phyloP scores from a whole-genome alignment of 2,329 filamentous ascomycete species.

The Leptodontidium sp. region DNA sequence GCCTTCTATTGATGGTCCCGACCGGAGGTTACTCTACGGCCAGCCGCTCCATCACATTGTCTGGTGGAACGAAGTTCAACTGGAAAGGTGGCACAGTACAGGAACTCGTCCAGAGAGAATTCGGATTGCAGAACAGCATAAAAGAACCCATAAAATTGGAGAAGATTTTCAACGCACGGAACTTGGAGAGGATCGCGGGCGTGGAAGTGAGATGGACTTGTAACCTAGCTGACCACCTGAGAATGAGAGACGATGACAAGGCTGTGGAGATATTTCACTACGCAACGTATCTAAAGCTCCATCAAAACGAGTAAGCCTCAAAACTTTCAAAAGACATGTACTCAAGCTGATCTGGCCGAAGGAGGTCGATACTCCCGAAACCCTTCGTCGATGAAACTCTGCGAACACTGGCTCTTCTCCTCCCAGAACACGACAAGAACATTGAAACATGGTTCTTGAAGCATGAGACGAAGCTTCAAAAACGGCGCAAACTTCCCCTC shows the following conservation, averaged over 20 bases:
- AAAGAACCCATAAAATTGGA: slow-evolving; percentile 26
- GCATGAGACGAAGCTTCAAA: slow-evolving; percentile 16
- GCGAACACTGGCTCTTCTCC: slow-evolving; percentile 49
- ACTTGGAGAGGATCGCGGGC: slow-evolving; percentile 48
- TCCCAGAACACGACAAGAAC: slow-evolving; percentile 45
- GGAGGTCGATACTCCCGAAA: slow-evolving; percentile 44
- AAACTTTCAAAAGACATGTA: not conserved
- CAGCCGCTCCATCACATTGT: not conserved
- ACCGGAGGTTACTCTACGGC: not conserved
- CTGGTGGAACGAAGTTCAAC: not conserved
- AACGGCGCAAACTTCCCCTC: slow-evolving; percentile 35
- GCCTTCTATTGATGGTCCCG: slow-evolving; percentile 28
- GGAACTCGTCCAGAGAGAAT: slow-evolving; percentile 10
- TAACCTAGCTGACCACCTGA: slow-evolving; percentile 53
- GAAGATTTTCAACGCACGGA: slow-evolving; percentile 39
- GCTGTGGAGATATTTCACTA: slow-evolving; percentile 53
- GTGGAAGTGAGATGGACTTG: slow-evolving; percentile 50
- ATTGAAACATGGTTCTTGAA: slow-evolving; percentile 41
- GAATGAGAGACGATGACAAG: slow-evolving; percentile 50
- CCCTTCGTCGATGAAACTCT: slow-evolving; percentile 50
- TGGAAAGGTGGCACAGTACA: slow-evolving; percentile 24
- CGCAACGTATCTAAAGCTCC: slow-evolving; percentile 48
- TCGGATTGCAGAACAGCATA: not conserved
- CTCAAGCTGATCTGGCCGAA: not conserved
- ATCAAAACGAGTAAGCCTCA: slow-evolving; percentile 32